phyloP scores from a whole-genome alignment of 768 basidiomycete genomes.

The Suillus occidentalis region DNA sequence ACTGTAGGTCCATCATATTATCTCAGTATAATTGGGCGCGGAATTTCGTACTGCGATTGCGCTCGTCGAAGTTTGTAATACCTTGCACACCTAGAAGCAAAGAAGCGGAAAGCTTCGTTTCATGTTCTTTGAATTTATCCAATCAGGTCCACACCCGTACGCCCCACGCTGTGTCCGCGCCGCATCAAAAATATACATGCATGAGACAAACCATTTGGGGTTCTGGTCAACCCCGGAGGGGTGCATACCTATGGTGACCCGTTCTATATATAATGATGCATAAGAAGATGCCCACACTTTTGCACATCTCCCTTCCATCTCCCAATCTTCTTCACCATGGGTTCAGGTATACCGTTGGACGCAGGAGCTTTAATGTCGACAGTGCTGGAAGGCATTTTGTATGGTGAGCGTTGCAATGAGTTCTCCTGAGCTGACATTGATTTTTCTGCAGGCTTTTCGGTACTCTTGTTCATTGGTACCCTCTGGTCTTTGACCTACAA shows the following conservation, averaged over 20 bases:
- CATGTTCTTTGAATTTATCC: background rate
- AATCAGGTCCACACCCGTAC: background rate
- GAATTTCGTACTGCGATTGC: too few species aligned
- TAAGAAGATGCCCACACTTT: background rate
- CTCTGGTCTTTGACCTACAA: slow-evolving; percentile 22
- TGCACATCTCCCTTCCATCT: background rate
- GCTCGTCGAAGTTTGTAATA: background rate
- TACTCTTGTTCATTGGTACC: slow-evolving; percentile 35
- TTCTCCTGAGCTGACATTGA: background rate
- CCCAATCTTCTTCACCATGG: background rate
- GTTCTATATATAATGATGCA: background rate
- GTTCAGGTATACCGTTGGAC: background rate
- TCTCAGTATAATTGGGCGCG: too few species aligned
- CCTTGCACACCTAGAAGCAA: background rate
- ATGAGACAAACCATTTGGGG: background rate
- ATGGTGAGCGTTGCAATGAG: background rate
- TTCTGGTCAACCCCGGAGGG: background rate
- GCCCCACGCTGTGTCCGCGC: background rate
- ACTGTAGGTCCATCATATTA: too few species aligned
- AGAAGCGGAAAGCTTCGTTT: background rate
- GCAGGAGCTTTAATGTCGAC: background rate
- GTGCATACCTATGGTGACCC: too few species aligned
- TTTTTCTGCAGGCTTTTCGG: slow-evolving; percentile 30
- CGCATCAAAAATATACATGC: background rate
- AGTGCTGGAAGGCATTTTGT: background rate